phyloP scores from a whole-genome alignment of 164 flowering plant genomes.

The Magnolia changhungtana region DNA sequence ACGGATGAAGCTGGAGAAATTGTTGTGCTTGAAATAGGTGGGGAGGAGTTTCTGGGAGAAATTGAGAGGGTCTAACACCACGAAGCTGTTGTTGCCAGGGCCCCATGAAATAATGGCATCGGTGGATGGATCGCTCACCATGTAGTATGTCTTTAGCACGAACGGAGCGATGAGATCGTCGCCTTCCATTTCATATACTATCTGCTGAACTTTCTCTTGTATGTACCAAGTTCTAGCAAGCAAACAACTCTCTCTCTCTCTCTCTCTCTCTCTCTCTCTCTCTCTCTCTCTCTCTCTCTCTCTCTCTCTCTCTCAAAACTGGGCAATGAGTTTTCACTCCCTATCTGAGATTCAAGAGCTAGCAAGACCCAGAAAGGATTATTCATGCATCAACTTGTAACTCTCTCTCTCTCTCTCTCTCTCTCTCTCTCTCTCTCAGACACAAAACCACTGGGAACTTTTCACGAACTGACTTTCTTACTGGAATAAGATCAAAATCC shows the following conservation, averaged over 20 bases:
- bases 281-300: not conserved
- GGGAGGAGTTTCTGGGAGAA: conserved; percentile 70
- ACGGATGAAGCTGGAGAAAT: conserved; percentile 91
- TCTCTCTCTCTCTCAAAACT: not conserved
- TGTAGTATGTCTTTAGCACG: conserved; percentile 76
- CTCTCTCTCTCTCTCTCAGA: conserved; percentile 4
- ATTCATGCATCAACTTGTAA: too few species aligned
- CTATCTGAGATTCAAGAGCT: not conserved
- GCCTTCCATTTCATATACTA: conserved; percentile 17
- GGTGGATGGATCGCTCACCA: conserved; percentile 76
- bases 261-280: conserved; percentile 1
- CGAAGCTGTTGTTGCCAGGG: conserved; percentile 67
- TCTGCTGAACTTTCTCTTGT: too few species aligned
- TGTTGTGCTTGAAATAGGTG: conserved; percentile 84
- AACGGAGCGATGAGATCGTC: conserved; percentile 60
- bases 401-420: not conserved
- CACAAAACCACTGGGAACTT: too few species aligned
- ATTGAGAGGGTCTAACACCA: conserved; percentile 65
- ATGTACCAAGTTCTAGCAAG: too few species aligned
- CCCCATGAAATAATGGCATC: conserved; percentile 67
- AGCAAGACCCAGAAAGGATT: not conserved
- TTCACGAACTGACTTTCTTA: not conserved
- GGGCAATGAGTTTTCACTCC: not conserved
- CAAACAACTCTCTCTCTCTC: not conserved
- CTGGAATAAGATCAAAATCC: not conserved